phyloP scores from a whole-genome alignment of 2,329 filamentous ascomycete species.

The Colletotrichum sp. region DNA sequence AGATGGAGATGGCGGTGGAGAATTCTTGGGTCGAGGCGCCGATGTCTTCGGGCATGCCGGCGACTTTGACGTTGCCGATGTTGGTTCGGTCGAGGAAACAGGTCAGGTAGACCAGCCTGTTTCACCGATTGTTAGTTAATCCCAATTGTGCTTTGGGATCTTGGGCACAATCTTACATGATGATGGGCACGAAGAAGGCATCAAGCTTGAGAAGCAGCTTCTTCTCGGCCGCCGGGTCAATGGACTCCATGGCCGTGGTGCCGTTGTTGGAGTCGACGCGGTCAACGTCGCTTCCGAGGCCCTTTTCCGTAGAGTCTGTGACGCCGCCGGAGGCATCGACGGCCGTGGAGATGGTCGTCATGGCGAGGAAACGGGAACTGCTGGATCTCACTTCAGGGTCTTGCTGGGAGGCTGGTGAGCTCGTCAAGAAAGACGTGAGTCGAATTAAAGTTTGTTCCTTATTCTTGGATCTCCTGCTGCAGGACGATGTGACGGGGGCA shows the following conservation, averaged over 20 bases:
- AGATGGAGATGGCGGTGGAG: constrained; percentile 44
- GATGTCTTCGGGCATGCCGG: constrained; percentile 50
- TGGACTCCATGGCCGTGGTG: constrained; percentile 19
- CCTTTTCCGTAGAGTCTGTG: constrained; percentile 1
- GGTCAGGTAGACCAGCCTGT: constrained; percentile 51
- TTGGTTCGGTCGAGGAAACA: constrained; percentile 60
- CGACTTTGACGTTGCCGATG: constrained; percentile 55
- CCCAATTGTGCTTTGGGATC: accelerated
- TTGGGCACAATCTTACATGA: constrained; percentile 38
- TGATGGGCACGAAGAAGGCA: constrained; percentile 41
- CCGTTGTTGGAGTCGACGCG: constrained; percentile 8
- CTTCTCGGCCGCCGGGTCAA: constrained; percentile 31
- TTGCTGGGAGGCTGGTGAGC: not conserved
- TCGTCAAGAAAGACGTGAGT: not conserved
- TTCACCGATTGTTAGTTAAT: not conserved
- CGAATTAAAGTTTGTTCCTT: not conserved
- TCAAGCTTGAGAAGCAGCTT: constrained; percentile 36
- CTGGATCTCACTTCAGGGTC: not conserved
- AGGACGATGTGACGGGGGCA: not conserved
- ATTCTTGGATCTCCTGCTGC: not conserved
- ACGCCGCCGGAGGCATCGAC: not conserved
- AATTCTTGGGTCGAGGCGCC: constrained; percentile 42
- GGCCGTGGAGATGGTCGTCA: not conserved
- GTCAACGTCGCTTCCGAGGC: constrained; percentile 3
- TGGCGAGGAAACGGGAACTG: not conserved